Evolutionary conservation across 495 filamentous ascomycete genomes (phyloP).

Genomic region (Letharia columbiana): DNA sequence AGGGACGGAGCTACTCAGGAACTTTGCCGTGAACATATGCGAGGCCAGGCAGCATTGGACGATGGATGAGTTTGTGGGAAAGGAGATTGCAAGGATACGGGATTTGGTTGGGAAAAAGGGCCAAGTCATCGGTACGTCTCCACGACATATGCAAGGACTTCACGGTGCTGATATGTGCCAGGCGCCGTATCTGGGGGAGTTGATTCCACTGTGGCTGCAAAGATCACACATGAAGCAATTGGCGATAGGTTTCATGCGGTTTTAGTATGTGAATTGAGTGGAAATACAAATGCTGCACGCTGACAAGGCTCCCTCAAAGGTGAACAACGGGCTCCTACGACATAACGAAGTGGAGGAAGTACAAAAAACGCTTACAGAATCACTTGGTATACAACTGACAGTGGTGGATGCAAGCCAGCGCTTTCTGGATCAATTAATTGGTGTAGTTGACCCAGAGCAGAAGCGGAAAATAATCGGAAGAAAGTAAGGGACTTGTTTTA

Average conservation of each 20-base stretch:
- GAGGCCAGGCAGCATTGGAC: conserved; percentile 65
- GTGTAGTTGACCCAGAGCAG: conserved; percentile 72
- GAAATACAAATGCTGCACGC: neutral
- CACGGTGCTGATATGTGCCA: neutral
- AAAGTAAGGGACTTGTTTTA: too few species aligned
- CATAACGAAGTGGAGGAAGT: conserved; percentile 76
- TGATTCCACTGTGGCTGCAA: conserved; percentile 82
- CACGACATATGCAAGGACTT: neutral
- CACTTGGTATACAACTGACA: conserved; percentile 83
- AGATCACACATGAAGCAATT: conserved; percentile 57
- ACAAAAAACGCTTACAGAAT: conserved; percentile 61
- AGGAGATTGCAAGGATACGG: conserved; percentile 69
- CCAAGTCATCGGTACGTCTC: conserved; percentile 59
- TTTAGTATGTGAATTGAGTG: conserved; percentile 40
- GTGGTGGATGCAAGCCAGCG: conserved; percentile 70
- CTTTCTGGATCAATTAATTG: conserved; percentile 68
- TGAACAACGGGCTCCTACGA: conserved; percentile 78
- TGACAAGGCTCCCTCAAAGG: neutral
- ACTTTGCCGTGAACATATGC: conserved; percentile 79
- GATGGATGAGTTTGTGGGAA: conserved; percentile 71
- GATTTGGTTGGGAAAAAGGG: conserved; percentile 66
- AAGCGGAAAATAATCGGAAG: conserved; percentile 84
- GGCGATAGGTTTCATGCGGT: conserved; percentile 85
- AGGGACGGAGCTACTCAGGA: conserved; percentile 58
- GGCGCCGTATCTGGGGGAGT: conserved; percentile 79